Evolutionary conservation across 495 filamentous ascomycete species (phyloP).

Genomic region (Cercophora scortea): DNA sequence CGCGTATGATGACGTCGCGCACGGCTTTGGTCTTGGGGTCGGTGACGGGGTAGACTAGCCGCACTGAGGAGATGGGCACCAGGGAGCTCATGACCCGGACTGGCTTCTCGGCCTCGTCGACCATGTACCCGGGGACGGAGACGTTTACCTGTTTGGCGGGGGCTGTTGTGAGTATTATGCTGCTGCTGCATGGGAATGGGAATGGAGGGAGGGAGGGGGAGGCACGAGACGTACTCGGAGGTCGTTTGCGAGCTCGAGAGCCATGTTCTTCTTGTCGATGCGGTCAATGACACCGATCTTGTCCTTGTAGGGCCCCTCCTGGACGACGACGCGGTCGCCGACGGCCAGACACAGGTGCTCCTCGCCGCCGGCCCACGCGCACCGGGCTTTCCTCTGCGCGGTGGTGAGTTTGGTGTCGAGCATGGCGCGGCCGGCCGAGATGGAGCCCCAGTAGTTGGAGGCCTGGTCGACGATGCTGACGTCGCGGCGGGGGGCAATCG

Average conservation of each 20-base stretch:
- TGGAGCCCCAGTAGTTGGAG: conserved; percentile 13
- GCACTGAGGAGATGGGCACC: conserved; percentile 60
- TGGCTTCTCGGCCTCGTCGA: conserved; percentile 29
- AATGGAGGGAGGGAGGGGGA: neutral
- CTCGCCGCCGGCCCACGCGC: conserved; percentile 42
- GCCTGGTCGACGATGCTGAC: conserved; percentile 39
- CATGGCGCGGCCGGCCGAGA: conserved; percentile 19
- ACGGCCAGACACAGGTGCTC: conserved; percentile 55
- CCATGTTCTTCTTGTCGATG: conserved; percentile 50
- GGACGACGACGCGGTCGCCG: conserved; percentile 71
- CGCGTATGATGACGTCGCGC: conserved; percentile 67
- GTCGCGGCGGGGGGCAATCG: conserved; percentile 67
- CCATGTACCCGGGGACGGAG: conserved; percentile 47
- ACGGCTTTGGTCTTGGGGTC: conserved; percentile 54
- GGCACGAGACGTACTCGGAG: conserved; percentile 52
- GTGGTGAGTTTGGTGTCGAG: conserved; percentile 13
- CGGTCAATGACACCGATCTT: conserved; percentile 62
- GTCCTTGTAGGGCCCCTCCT: conserved; percentile 69
- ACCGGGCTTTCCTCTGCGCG: conserved; percentile 21
- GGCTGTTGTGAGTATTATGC: neutral
- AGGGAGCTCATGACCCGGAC: conserved; percentile 40
- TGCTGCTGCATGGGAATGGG: neutral
- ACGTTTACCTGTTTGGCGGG: conserved; percentile 45
- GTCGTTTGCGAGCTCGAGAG: conserved; percentile 53
- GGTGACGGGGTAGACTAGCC: conserved; percentile 68